Conservation (phyloP, 2,329 filamentous ascomycete genomes). For the Pseudogymnoascus sp. region DNA sequence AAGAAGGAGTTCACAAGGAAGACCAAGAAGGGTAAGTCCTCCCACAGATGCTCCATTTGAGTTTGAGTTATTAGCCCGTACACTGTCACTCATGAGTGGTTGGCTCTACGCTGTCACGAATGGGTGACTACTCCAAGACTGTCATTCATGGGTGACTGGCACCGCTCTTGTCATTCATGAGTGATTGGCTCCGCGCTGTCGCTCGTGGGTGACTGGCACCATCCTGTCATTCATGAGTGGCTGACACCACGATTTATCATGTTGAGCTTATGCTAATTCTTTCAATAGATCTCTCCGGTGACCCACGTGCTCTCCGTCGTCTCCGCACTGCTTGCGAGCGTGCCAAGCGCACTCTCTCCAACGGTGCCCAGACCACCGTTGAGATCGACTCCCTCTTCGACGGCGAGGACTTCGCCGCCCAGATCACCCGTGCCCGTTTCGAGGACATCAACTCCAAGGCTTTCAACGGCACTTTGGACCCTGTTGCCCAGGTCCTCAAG, state of each 20-base stretch:
- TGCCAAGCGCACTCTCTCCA: slow-evolving; percentile 98
- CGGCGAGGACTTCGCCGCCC: slow-evolving; percentile 93
- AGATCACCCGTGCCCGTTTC: slow-evolving; percentile 97
- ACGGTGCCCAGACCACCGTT: slow-evolving; percentile 92
- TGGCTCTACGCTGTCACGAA: no score
- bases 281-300: slow-evolving; percentile 55
- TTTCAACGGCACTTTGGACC: slow-evolving; percentile 88
- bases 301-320: slow-evolving; percentile 88
- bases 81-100: neutral
- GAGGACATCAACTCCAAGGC: slow-evolving; percentile 96
- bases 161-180: neutral
- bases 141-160: no score
- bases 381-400: slow-evolving; percentile 99
- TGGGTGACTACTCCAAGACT: neutral
- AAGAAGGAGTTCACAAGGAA: slow-evolving; percentile 88
- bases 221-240: no score
- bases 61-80: no score
- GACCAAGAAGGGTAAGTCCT: slow-evolving; percentile 54
- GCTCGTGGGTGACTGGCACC: neutral
- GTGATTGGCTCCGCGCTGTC: neutral
- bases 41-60: no score
- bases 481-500: slow-evolving; percentile 94
- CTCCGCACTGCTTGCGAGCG: slow-evolving; percentile 97
- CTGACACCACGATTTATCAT: neutral
- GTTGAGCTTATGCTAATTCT: neutral